Evolutionary conservation across 768 basidiomycete species (phyloP), one percentile per base, ranked within the genome.

Genomic region (Termitomyces sp.): DNA sequence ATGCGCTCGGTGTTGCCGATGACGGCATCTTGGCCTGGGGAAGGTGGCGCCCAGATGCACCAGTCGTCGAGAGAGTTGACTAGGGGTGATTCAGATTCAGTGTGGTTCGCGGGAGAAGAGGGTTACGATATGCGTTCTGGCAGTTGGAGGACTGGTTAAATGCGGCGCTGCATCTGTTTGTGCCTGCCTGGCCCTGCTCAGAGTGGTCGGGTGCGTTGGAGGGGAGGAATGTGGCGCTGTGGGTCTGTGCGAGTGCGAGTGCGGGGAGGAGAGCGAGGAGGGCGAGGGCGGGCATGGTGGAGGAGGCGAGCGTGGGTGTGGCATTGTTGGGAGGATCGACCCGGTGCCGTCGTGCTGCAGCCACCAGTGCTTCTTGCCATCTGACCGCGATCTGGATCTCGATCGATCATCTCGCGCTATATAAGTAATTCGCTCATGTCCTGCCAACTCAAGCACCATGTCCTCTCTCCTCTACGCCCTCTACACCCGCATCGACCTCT

Each of bases 91-190:
- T n/a, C n/a, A n/a, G n/a, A n/a, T n/a, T n/a, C n/a, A 28, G 28
- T 28, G 46, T 44, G 20, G 38, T 3, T 7, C 13, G 28, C 6
- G 35, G 36, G 24, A 52, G 44, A 35, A 39, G 50, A 45, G 9
- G 32, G 59, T 63, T 69, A 85, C 87, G 62, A 68, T 82, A 87
- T 11, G 80, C 82, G 64, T 86, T 86, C 68, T 92, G 91, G 73
- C 91, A 93, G 59, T 73, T 71, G 4, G 87, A 87, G 4, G 74
- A 77, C 71, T 85, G 86, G 69, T 77, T 83, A 54, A 76, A 71
- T 18, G 70, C 74, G 3, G 81, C 79, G 9, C 86, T 87, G 70
- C 91, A 94, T 59, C 80, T 74, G 70, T 90, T 88, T 15, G 85
- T 86, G 16, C 86, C 87, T 8, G 78, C 60, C 71, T 89, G 89